A percentile compares a stretch with the other conserved stretches of the same genome.
phyloP scores from a whole-genome alignment of 441 rosid genomes.

The Metrosideros polymorpha region DNA sequence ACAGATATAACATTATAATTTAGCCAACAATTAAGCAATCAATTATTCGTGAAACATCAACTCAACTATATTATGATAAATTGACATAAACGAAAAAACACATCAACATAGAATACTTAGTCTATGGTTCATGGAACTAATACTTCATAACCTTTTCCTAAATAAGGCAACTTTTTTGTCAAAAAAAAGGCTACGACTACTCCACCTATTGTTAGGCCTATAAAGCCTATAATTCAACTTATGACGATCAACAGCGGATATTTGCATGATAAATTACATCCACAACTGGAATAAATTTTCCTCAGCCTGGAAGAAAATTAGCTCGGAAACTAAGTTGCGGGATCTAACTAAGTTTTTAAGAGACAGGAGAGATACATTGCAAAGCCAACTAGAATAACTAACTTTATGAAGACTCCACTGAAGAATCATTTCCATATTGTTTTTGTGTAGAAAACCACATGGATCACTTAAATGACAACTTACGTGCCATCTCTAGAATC shows the following conservation, averaged over 20 bases:
- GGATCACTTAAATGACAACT: slow-evolving; percentile 16
- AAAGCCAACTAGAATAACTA: background rate
- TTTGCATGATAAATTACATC: background rate
- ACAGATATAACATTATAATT: background rate
- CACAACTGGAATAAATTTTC: background rate
- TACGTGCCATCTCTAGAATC: slow-evolving; percentile 94
- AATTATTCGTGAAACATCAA: background rate
- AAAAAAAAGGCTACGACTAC: background rate
- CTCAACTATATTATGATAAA: background rate
- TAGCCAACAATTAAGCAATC: background rate
- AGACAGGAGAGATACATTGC: background rate
- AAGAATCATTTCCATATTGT: background rate
- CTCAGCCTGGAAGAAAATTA: background rate
- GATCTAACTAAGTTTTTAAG: background rate
- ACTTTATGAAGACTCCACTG: background rate
- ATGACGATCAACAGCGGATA: background rate
- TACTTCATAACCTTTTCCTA: background rate
- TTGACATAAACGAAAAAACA: background rate
- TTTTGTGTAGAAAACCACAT: background rate
- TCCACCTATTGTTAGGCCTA: background rate
- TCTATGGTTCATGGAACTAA: background rate
- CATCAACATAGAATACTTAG: background rate
- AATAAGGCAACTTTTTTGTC: background rate
- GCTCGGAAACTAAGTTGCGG: background rate
- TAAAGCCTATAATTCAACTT: background rate